phyloP scores from a whole-genome alignment of 768 basidiomycete genomes.

The Calocera cornea region DNA sequence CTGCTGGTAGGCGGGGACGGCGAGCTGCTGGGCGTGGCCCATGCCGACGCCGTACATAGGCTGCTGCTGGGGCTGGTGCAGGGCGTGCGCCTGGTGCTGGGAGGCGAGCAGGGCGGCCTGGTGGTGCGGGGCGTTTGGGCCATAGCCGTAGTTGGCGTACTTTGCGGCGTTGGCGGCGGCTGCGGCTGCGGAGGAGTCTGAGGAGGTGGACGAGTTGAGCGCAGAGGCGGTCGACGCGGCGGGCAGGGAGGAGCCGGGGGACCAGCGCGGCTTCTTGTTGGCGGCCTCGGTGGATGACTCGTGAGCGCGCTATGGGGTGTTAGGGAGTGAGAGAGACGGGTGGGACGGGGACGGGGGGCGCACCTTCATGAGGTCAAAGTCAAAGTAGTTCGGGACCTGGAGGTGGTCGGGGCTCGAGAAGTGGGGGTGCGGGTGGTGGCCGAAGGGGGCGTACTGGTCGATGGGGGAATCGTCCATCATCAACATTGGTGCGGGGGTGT shows the following conservation, averaged over 20 bases:
- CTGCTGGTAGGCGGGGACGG: neutral
- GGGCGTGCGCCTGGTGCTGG: constrained; percentile 26
- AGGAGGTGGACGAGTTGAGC: constrained; percentile 12
- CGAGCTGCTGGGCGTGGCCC: neutral
- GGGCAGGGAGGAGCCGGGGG: constrained; percentile 40
- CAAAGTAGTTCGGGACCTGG: constrained; percentile 6
- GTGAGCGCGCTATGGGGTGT: constrained; percentile 56
- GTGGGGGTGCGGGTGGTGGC: neutral
- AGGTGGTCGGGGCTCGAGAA: neutral
- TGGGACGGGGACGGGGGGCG: constrained; percentile 6
- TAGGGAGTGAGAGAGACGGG: constrained; percentile 4
- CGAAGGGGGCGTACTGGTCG: constrained; percentile 2
- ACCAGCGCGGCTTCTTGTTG: constrained; percentile 82
- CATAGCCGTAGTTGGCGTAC: constrained; percentile 81
- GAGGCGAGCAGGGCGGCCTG: neutral
- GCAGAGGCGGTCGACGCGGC: constrained; percentile 21
- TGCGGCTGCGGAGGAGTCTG: constrained; percentile 31
- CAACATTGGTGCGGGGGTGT: neutral
- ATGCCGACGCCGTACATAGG: constrained; percentile 15
- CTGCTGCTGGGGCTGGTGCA: constrained; percentile 26
- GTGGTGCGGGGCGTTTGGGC: constrained; percentile 40
- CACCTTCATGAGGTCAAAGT: constrained; percentile 16
- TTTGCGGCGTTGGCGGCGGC: constrained; percentile 27
- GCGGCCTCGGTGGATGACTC: constrained; percentile 64
- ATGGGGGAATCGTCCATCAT: constrained; percentile 5